Base-by-base conservation (phyloP, 305 asterid species). In the Fraxinus dipetala region DNA sequence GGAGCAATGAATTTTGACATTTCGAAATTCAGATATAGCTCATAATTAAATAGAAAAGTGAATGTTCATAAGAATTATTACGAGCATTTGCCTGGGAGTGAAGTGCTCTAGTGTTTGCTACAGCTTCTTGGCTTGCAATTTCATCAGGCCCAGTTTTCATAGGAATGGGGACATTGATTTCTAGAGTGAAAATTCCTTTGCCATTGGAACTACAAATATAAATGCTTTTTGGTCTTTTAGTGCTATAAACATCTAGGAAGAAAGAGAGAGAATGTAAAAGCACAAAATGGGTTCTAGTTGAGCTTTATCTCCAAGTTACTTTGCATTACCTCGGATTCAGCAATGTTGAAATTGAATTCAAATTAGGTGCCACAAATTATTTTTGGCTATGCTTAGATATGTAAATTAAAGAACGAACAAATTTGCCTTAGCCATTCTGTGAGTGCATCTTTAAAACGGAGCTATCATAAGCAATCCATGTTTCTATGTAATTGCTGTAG, bases 1-100 rank as follows among this genome's bases (percentile, higher is more conserved):
- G 5, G 76, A 81, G 63, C 59, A 67, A 31, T 48, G 16, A 28
- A 59, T 76, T 16, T 83, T 16, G 3, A 20, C 69, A 72, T 2
- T 30, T 34, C 30, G 48, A 79, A 63, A 28, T 86, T 79, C 84
- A 77, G 20, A 32, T 45, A 76, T 56, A 54, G 80, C 75, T 86
- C 72, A 78, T 63, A 26, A 18, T 80, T 38, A 38, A 74, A 78
- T 38, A 70, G 61, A 80, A 48, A 18, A 82, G 32, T 48, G 31
- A 61, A 2, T 85, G 72, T 77, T 73, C 14, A 9, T 9, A 20
- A 59, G 70, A 59, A 5, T 6, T 70, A 34, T 43, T 38, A 56
- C 45, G n/a, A 80, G 77, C 74, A 6, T 51, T 24, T 35, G n/a
- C 18, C 35, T 80, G 61, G 81, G 13, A 43, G 22, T 78, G 65